Evolutionary conservation across 768 basidiomycete species (phyloP), one percentile per base, ranked within the genome.

Genomic region (Xerocomellus chrysenteron): DNA sequence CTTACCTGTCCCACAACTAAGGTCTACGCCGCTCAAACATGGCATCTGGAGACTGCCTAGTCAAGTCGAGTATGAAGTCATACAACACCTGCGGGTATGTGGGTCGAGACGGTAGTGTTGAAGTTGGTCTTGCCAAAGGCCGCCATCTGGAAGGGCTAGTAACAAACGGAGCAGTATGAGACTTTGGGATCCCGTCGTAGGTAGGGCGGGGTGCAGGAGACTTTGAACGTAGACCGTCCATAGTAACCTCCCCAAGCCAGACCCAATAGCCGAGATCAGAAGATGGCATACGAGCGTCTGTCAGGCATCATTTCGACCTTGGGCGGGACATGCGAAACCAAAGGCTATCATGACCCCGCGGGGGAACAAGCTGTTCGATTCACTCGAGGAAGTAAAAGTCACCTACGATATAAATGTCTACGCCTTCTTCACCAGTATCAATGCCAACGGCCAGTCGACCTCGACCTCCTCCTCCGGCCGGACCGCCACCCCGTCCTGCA

Each of bases 1-100:
- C 74, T 21, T 58, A 87, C 89, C 87, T 42, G 91, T 90, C 26
- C 92, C 90, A 68, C 91, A 93, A 3, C 92, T 90, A 10, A 92
- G 66, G 61, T 94, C 91, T 0, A 90, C 75, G 0, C 36, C 76
- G 75, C 14, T 82, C 78, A 75, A 82, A 88, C 57, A 65, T 60
- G 16, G 72, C 62, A 3, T 50, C 39, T 3, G 45, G 50, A 39
- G 59, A 50, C 35, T 56, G 61, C 17, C 65, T 68, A 63, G 91
- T 90, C 63, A 81, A 86, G 2, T 75, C 65, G 55, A 83, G 82
- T 33, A 92, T 74, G 36, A 80, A 76, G 30, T 87, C 80, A 65
- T 82, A 90, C n/a, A 92, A 74, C 33, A 76, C 72, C 6, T 71
- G 67, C 1, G 90, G 89, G 64, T 91, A 92, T 1, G 84, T 86